These are phyloP conservation scores for Ogataea henricii DNA, from an alignment of 805 yeast species.

Conservation along the genomic window DNA sequence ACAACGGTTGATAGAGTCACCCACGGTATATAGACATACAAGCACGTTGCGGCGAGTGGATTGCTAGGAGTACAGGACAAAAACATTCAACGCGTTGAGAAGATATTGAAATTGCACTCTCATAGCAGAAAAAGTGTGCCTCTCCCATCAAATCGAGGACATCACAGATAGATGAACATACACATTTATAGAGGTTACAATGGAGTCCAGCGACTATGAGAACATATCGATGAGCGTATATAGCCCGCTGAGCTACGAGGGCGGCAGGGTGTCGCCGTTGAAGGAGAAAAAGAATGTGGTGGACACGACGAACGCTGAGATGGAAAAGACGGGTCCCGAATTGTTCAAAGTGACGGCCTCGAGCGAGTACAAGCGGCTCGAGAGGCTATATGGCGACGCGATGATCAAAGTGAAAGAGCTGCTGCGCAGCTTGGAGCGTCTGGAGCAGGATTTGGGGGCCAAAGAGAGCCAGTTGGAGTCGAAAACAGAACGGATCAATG, in stretches of 20 bases:
- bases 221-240: slow-evolving; percentile 19
- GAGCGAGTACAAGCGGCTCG: slow-evolving; percentile 27
- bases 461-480: slow-evolving; percentile 32
- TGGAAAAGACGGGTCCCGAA: background rate
- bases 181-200: background rate
- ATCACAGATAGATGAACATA: background rate
- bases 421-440: slow-evolving; percentile 37
- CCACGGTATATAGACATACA: too few species aligned
- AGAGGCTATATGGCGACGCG: slow-evolving; percentile 34
- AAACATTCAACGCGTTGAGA: too few species aligned
- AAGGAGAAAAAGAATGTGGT: slow-evolving; percentile 21
- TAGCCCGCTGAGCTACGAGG: slow-evolving; percentile 8
- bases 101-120: too few species aligned
- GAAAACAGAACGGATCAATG: slow-evolving; percentile 30
- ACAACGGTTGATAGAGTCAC: background rate
- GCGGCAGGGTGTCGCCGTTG: slow-evolving; percentile 17
- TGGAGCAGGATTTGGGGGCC: slow-evolving; percentile 35
- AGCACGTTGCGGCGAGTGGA: too few species aligned
- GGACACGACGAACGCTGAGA: slow-evolving; percentile 1
- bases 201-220: slow-evolving; percentile 28
- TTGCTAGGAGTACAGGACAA: too few species aligned
- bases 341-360: background rate
- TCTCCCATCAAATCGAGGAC: background rate
- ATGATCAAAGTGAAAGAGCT: slow-evolving; percentile 32
- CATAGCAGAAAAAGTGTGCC: too few species aligned